Evolutionary conservation across 1,284 basidiomycete species (phyloP), one percentile per base, ranked within the genome.

Genomic region (Cutaneotrichosporon daszewskae): DNA sequence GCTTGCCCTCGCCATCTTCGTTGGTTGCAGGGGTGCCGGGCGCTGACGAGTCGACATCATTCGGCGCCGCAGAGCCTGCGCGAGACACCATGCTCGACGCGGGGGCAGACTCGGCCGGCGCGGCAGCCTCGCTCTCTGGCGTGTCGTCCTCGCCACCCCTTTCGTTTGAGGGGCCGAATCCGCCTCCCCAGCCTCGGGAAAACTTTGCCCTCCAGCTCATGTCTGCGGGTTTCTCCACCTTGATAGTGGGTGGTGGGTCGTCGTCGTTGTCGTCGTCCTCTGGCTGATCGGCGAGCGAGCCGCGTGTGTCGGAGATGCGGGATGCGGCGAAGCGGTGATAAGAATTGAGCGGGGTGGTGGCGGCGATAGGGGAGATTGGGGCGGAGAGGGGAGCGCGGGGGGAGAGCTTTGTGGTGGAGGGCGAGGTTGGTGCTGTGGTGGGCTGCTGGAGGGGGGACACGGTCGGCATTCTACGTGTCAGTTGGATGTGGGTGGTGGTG

Each of bases 121-220:
- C 20, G 1, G 32, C 31, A 13, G 44, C 44, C 11, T 47, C 45
- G 9, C 41, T 31, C 11, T 53, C 51, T 18, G 48, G 47, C 1
- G 44, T 49, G 18, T 43, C 54, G 10, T 54, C 55, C 8, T 55
- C 58, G 6, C 57, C 59, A 13, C 61, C 58, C 20, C 62, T 44
- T 37, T 66, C 62, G 32, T 64, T 64, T 12, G 62, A 63, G 23
- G 52, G 50, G 18, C 59, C 63, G 32, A 60, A 62, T 2, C 60
- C 58, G 14, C 53, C 45, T 5, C 46, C 45, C 59, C 59, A 53
- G 18, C 41, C 34, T 1, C 47, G 26, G 13, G 40, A 31, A 40
- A 60, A 42, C 45, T 56, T 44, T 41, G 55, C 36, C 22, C 56
- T 48, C 51, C 51, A 53, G 37, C 36, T 45, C 47, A 47, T 53